Evolutionary conservation across 2,329 filamentous ascomycete species (phyloP).

Genomic region (Lizonia empirigonia): DNA sequence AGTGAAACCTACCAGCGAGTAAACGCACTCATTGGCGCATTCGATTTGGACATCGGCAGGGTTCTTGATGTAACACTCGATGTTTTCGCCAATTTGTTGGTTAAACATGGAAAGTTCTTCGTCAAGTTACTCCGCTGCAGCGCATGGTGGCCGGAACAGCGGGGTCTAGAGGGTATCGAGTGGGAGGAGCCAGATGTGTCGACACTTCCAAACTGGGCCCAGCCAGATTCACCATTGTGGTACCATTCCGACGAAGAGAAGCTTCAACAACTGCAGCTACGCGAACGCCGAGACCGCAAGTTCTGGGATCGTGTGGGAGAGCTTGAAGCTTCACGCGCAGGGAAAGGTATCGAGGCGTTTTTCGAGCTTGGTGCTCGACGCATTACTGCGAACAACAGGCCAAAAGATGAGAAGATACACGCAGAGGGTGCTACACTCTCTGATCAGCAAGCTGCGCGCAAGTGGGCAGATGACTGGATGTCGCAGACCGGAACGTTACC

Average conservation of each 20-base stretch:
- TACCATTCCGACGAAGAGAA: slow-evolving; percentile 72
- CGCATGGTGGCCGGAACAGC: slow-evolving; percentile 91
- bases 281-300: slow-evolving; percentile 68
- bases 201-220: slow-evolving; percentile 84
- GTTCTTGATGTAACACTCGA: slow-evolving; percentile 94
- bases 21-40: slow-evolving; percentile 93
- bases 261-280: slow-evolving; percentile 60
- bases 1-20: slow-evolving; percentile 88
- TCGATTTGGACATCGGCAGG: slow-evolving; percentile 93
- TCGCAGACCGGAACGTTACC: slow-evolving; percentile 79
- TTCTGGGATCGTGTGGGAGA: slow-evolving; percentile 86
- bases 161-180: slow-evolving; percentile 58
- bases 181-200: slow-evolving; percentile 59
- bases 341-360: slow-evolving; percentile 76
- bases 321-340: slow-evolving; percentile 43
- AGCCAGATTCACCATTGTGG: slow-evolving; percentile 71
- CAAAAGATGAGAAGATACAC: slow-evolving; percentile 39
- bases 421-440: slow-evolving; percentile 25
- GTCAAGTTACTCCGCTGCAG: slow-evolving; percentile 89
- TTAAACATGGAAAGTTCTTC: slow-evolving; percentile 93
- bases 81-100: slow-evolving; percentile 89
- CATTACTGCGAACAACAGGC: slow-evolving; percentile 53
- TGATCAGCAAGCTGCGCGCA: slow-evolving; percentile 52
- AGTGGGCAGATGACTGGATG: slow-evolving; percentile 69
- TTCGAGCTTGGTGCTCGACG: slow-evolving; percentile 83